Conservation (phyloP, 371 early-diverging fungal species). For the Mucor plumbeus region DNA sequence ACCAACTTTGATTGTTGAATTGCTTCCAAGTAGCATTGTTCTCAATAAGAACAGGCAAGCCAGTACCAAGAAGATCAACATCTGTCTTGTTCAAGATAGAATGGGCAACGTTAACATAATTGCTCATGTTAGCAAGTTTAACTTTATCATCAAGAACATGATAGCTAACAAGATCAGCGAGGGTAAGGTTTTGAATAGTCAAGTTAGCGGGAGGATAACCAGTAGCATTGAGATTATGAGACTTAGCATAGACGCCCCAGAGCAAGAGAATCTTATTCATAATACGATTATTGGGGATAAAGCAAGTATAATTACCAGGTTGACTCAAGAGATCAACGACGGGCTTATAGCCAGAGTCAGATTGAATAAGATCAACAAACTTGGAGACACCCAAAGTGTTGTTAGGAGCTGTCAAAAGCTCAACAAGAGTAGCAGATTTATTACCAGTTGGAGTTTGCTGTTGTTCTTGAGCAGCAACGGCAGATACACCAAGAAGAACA, state of each 20-base stretch:
- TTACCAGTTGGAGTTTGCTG: neutral
- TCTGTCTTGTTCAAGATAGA: slow-evolving; percentile 37
- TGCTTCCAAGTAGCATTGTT: slow-evolving; percentile 25
- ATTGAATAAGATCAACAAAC: slow-evolving; percentile 35
- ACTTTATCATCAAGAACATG: slow-evolving; percentile 37
- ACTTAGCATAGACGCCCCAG: slow-evolving; percentile 2
- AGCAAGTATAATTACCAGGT: slow-evolving; percentile 38
- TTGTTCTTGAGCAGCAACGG: slow-evolving; percentile 12
- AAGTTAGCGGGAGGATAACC: slow-evolving; percentile 27
- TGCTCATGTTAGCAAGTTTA: slow-evolving; percentile 22
- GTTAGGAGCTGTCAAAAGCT: slow-evolving; percentile 34
- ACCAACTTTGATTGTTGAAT: slow-evolving; percentile 21
- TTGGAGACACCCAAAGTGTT: slow-evolving; percentile 29
- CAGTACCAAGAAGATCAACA: slow-evolving; percentile 21
- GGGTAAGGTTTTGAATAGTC: slow-evolving; percentile 23
- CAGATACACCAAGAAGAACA: slow-evolving; percentile 12
- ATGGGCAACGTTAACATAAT: slow-evolving; percentile 20
- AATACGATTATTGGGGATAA: slow-evolving; percentile 37
- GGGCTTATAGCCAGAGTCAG: slow-evolving; percentile 36
- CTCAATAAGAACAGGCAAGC: slow-evolving; percentile 36
- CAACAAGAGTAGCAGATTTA: slow-evolving; percentile 23
- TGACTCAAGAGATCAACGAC: slow-evolving; percentile 32
- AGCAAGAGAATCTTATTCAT: neutral
- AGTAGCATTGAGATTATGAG: neutral
- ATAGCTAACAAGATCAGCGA: slow-evolving; percentile 38